A percentile compares a stretch with the other conserved stretches of the same genome.
Conservation (phyloP, 306 rosid species). For the Casuarina equisetifolia region DNA sequence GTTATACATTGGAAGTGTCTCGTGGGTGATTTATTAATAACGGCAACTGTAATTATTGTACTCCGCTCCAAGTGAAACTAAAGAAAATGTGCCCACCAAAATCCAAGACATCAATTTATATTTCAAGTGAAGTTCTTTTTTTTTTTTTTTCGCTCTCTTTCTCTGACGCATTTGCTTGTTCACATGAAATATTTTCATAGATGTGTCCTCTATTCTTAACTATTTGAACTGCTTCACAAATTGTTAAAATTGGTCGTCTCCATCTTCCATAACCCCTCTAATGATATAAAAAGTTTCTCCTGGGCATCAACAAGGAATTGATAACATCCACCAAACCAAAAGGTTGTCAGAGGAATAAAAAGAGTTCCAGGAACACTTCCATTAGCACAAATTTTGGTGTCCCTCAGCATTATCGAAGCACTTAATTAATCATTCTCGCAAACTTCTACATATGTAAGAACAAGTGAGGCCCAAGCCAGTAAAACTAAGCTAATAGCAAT, state of each 20-base stretch:
- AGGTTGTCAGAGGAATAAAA: background rate
- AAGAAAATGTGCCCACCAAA: background rate
- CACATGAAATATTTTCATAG: background rate
- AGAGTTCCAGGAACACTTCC: background rate
- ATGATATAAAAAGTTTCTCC: background rate
- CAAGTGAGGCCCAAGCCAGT: background rate
- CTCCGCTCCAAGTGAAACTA: background rate
- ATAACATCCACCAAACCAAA: background rate
- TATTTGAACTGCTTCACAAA: background rate
- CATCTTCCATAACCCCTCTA: background rate
- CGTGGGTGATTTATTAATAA: slow-evolving; percentile 16
- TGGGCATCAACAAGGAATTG: background rate
- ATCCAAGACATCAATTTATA: slow-evolving; percentile 3
- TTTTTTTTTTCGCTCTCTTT: background rate
- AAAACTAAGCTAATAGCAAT: background rate
- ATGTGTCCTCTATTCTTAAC: background rate
- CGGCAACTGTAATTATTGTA: slow-evolving; percentile 14
- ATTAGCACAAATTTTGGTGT: background rate
- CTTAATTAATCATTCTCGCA: background rate
- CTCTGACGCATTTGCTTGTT: background rate
- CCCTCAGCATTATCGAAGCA: background rate
- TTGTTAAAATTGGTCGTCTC: background rate
- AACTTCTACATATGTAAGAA: background rate
- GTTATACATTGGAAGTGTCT: slow-evolving; percentile 24
- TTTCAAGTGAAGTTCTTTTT: background rate